Evolutionary conservation across 495 filamentous ascomycete genomes (phyloP), one percentile per base, ranked within the genome.

Genomic region (Evernia prunastri): DNA sequence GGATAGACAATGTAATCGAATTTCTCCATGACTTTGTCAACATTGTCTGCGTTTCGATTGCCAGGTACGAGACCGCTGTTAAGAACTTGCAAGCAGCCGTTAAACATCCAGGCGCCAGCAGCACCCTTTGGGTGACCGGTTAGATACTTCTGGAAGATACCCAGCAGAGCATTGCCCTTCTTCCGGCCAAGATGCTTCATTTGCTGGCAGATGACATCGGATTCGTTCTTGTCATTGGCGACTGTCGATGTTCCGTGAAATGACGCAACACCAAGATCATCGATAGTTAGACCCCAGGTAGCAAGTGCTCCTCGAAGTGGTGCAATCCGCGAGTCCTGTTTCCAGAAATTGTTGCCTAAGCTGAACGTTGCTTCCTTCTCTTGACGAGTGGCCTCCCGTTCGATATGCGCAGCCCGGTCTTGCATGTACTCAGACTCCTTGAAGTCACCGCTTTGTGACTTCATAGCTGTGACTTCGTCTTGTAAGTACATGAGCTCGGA

Each of bases 181-280:
- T 86, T 85, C 58, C 94, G 89, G 65, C 95, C 94, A 56, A 99
- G 87, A 74, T 99, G 95, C 69, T 84, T 87, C 77, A 99, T 82
- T 79, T 97, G 96, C 76, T 96, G 89, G 81, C 93, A 96, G 69
- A 99, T 87, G 71, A 96, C 92, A 63, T 94, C 92, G 35, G 94
- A 97, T 75, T 99, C 94, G 74, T 99, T 99, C 86, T 99, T 99
- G 80, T 99, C 94, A 72, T 99, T 99, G 61, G 94, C 94, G 64
- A 95, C 91, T 43, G 94, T 99, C 27, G 93, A 97, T 36, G 94
- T 99, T 66, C 94, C 94, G 77, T 99, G 94, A 89, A 97, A 99
- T 27, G 94, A 97, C 11, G 93, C 92, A 56, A 97, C 91, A 64
- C 77, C 87, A 57, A 99, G 85, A 69, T 99, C 94, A 73, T 99